Base-by-base conservation (phyloP, 1,139 yeast species). In the Pichiaceae sp. region DNA sequence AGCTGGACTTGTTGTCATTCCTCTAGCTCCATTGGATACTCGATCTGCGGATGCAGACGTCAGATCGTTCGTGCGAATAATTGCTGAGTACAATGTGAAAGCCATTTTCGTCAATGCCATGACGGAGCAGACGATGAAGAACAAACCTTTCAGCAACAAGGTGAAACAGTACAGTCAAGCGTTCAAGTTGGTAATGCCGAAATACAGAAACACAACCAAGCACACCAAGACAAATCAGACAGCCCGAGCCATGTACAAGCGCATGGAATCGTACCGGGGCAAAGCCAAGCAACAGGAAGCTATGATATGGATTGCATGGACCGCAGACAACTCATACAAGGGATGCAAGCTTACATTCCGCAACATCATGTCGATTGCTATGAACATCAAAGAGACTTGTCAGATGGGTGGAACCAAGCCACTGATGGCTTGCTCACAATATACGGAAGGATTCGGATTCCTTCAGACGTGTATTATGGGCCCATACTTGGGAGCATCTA, bases 331-430 rank as follows among this genome's bases (percentile, higher is more conserved):
- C 49, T 69, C 76, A 30, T 66, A 85, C 44, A 69, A 75, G 1
- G 85, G 83, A 0, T 79, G 82, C 42, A 36, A 57, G 45, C 37
- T 60, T 43, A 66, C 75, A 28, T 94, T 84, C 53, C 64, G 68
- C 30, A 71, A 75, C 32, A 64, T 91, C 12, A 60, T 91, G 52
- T 80, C 87, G 1, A 73, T 85, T 57, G 87, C 96, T 56, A 86
- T 89, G 50, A 82, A 85, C 12, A 75, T 87, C 52, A 91, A 91
- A 50, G 97, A 91, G 54, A 89, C 97, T 0, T 84, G 95, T 50
- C 91, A 85, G 47, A 67, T 91, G 62, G 72, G 79, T 8, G 72
- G 84, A 31, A 71, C 75, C 25, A 73, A 78, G 31, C 79, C 96
- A 0, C 67, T 91, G 9, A 70, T 91, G 32, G 95, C 96, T 0